phyloP scores from a whole-genome alignment of 2,329 filamentous ascomycete species.

The Paracoccidioides lutzii region DNA sequence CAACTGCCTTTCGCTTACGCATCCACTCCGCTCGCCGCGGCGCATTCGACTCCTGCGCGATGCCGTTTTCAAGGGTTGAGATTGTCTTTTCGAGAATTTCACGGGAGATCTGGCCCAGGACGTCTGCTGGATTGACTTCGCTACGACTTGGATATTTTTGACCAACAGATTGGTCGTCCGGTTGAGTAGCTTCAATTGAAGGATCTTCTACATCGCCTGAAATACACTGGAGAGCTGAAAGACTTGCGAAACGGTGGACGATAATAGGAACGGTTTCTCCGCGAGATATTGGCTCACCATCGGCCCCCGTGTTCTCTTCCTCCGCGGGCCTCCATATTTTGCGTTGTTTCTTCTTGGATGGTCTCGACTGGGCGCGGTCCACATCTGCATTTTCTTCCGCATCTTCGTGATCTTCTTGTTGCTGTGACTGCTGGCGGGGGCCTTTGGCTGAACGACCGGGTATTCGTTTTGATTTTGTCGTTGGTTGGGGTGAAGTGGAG shows the following conservation, averaged over 20 bases:
- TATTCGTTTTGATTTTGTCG: neutral
- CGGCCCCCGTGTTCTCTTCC: neutral
- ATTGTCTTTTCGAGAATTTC: constrained; percentile 38
- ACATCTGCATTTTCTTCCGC: constrained; percentile 9
- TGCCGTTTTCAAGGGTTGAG: constrained; percentile 29
- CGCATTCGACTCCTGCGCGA: constrained; percentile 28
- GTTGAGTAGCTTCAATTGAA: constrained; percentile 17
- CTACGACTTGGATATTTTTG: constrained; percentile 21
- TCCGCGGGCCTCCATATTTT: constrained; percentile 1
- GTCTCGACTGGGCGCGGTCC: constrained; percentile 7
- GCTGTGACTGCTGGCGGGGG: neutral
- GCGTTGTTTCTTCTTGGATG: neutral
- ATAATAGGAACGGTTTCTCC: constrained; percentile 29
- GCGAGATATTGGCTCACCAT: constrained; percentile 8
- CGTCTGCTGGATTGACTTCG: constrained; percentile 41
- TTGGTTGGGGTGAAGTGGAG: neutral
- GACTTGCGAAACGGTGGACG: constrained; percentile 29
- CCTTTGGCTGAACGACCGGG: neutral
- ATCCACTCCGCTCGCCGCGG: constrained; percentile 29
- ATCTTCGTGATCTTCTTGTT: constrained; percentile 7
- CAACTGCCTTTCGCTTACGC: constrained; percentile 35
- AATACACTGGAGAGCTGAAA: constrained; percentile 18
- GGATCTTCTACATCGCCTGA: constrained; percentile 12
- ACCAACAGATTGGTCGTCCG: constrained; percentile 21
- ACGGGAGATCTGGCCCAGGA: constrained; percentile 38